Base-by-base conservation (phyloP, 352 stramenopile species). In the Thalassiosira delicatula region DNA sequence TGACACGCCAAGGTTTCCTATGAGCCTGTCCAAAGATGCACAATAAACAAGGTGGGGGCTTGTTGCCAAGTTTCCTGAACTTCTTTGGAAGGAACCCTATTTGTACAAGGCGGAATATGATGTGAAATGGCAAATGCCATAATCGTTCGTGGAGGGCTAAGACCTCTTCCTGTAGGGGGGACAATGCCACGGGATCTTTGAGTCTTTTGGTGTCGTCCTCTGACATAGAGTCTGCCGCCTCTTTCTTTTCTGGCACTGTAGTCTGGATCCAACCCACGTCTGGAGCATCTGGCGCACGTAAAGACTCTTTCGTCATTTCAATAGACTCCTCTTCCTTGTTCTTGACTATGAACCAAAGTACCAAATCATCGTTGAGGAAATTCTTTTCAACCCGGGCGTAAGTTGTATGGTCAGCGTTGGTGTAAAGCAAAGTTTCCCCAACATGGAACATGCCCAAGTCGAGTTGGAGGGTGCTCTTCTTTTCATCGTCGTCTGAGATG, bases 21-120 rank as follows among this genome's bases (percentile, higher is more conserved):
- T 70, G 61, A 25, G 61, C 61, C 35, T 70, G 33, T 7, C 61
- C 17, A 57, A 70, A 70, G 35, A 51, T 11, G 12, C 61, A 70
- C 32, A 40, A 70, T 3, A 54, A 11, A 25, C 17, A 70, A 23
- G 29, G 61, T 5, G 61, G 61, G 8, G 37, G 2, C 3, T 51
- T 21, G n/a, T 70, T 70, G 8, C 35, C n/a, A 12, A 70, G 37
- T 7, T 70, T 70, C 2, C 1, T 8, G 17, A 70, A 70, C 5
- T 51, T 51, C 37, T 70, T 70, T 37, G 61, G 61, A 2, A 70
- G 61, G 35, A 57, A 33, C 7, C 61, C 61, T 23, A 32, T 7
- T 27, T 70, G 54, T 21, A 33, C 61, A 4, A 57, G 11, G 5
- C 25, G 61, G 17, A 56, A 25, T 40, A 70, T 70, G 19, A 70